These are phyloP conservation scores for Nidula niveotomentosa DNA, from an alignment of 1,284 basidiomycete species.

Conservation along the genomic window DNA sequence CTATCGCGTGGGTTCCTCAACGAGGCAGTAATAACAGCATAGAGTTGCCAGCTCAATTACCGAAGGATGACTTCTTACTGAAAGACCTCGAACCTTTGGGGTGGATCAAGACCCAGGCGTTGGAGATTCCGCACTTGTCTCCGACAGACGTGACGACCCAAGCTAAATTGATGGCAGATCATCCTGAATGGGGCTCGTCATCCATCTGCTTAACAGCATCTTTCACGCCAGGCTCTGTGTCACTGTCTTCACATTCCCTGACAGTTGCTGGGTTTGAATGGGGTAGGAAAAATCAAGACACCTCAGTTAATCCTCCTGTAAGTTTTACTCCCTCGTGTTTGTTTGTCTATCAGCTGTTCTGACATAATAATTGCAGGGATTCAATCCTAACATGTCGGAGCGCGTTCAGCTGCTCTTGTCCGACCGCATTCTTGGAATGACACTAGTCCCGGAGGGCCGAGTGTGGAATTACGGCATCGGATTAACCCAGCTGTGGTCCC, in stretches of 20 bases:
- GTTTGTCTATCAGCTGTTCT: neutral
- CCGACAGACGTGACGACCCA: slow-evolving; percentile 96
- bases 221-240: slow-evolving; percentile 98
- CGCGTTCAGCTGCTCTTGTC: slow-evolving; percentile 93
- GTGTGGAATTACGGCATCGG: slow-evolving; percentile 96
- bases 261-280: slow-evolving; percentile 96
- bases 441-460: slow-evolving; percentile 86
- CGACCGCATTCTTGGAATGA: slow-evolving; percentile 92
- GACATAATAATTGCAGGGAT: slow-evolving; percentile 54
- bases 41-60: slow-evolving; percentile 84
- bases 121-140: slow-evolving; percentile 91
- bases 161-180: slow-evolving; percentile 95
- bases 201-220: slow-evolving; percentile 94
- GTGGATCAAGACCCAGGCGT: slow-evolving; percentile 97
- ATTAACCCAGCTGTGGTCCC: slow-evolving; percentile 89
- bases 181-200: slow-evolving; percentile 93
- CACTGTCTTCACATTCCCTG: slow-evolving; percentile 89
- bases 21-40: slow-evolving; percentile 94
- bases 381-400: slow-evolving; percentile 98
- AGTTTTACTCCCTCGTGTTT: slow-evolving; percentile 17
- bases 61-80: slow-evolving; percentile 91
- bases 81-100: slow-evolving; percentile 95
- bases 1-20: slow-evolving; percentile 94
- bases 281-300: slow-evolving; percentile 93
- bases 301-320: slow-evolving; percentile 78